Evolutionary conservation across 306 rosid species (phyloP).

Genomic region (Medicago arabica): DNA sequence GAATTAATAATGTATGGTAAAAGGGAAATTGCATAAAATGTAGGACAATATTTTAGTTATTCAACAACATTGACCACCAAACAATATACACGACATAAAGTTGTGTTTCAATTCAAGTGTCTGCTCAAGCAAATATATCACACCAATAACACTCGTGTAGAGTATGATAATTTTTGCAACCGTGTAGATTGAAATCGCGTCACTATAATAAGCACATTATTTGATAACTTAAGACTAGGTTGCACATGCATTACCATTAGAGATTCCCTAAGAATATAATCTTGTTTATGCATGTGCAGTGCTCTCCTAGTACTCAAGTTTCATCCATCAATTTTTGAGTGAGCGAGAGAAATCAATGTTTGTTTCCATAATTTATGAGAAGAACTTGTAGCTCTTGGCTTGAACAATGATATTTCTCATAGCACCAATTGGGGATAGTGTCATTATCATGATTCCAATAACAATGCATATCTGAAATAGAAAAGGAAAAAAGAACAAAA

Average conservation of each 20-base stretch:
- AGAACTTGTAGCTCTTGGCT: constrained; percentile 65
- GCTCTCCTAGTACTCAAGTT: no score
- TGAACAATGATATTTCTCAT: constrained; percentile 59
- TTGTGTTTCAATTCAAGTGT: neutral
- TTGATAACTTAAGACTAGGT: no score
- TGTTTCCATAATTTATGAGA: constrained; percentile 52
- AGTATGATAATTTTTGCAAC: neutral
- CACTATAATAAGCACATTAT: no score
- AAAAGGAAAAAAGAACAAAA: neutral
- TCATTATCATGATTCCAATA: constrained; percentile 63
- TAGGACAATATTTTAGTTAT: neutral
- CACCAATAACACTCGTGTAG: neutral
- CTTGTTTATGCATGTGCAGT: neutral
- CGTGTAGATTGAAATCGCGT: neutral
- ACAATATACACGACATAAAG: neutral
- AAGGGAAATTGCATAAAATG: neutral
- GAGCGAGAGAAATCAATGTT: neutral
- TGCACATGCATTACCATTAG: no score
- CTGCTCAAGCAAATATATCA: neutral
- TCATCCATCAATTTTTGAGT: neutral
- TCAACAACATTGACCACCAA: neutral
- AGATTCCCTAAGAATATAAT: no score
- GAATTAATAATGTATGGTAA: neutral
- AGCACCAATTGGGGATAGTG: constrained; percentile 78
- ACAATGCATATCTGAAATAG: constrained; percentile 61